phyloP scores from a whole-genome alignment of 768 basidiomycete genomes.

The Naganishia vaughanmartiniae region DNA sequence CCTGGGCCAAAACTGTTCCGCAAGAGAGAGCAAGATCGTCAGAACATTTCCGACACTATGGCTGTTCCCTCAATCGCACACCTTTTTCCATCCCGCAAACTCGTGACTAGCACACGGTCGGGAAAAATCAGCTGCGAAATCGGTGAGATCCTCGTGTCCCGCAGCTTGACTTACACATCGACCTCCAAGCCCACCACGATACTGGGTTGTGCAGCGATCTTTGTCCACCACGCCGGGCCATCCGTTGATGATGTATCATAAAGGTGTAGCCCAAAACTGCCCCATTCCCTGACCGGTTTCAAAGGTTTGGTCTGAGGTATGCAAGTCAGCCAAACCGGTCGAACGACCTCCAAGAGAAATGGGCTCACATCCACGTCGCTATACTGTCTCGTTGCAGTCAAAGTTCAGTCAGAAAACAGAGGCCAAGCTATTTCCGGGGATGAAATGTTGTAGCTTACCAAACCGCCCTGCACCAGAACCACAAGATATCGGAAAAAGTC shows the following conservation, averaged over 20 bases:
- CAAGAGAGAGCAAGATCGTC: neutral
- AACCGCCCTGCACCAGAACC: slow-evolving; percentile 41
- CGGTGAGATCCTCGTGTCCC: neutral
- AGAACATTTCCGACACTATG: neutral
- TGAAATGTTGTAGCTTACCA: slow-evolving; percentile 21
- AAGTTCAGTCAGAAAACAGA: neutral
- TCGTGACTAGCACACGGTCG: neutral
- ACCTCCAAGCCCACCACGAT: slow-evolving; percentile 23
- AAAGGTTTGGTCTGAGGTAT: slow-evolving; percentile 20
- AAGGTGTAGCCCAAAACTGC: neutral
- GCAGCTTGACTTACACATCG: slow-evolving; percentile 17
- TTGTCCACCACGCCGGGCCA: slow-evolving; percentile 7
- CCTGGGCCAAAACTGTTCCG: slow-evolving; percentile 14
- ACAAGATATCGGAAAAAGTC: slow-evolving; percentile 47
- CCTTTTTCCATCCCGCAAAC: slow-evolving; percentile 7
- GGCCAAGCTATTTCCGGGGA: no score
- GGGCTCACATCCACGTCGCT: slow-evolving; percentile 48
- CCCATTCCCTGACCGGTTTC: slow-evolving; percentile 25
- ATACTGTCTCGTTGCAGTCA: slow-evolving; percentile 26
- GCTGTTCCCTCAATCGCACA: neutral
- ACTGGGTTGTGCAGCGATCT: slow-evolving; percentile 4
- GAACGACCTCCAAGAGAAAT: neutral
- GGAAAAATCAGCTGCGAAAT: neutral
- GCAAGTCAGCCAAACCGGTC: neutral
- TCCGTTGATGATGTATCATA: slow-evolving; percentile 22